These are phyloP conservation scores for Saccharomycopsis javanensis DNA, from an alignment of 805 yeast species.

Conservation along the genomic window DNA sequence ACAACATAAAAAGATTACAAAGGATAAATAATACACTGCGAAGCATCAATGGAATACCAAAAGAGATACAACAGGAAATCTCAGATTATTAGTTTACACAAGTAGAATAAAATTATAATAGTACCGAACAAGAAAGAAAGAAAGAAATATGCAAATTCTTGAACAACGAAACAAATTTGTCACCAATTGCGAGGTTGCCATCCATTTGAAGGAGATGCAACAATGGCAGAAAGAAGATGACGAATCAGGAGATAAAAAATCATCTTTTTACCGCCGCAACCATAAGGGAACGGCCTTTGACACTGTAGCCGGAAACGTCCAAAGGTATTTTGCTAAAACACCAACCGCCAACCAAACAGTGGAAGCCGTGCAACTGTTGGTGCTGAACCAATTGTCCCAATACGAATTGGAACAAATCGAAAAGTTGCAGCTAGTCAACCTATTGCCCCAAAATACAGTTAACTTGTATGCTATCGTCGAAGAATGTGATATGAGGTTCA, in stretches of 20 bases:
- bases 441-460: slow-evolving; percentile 72
- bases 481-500: slow-evolving; percentile 82
- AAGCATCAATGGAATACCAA: no score
- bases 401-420: slow-evolving; percentile 71
- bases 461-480: slow-evolving; percentile 73
- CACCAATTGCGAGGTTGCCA: slow-evolving; percentile 55
- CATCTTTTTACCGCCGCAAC: slow-evolving; percentile 37
- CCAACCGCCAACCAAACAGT: slow-evolving; percentile 24
- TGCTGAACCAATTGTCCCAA: slow-evolving; percentile 24
- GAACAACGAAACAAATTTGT: slow-evolving; percentile 46
- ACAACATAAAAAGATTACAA: no score
- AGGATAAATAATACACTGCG: no score
- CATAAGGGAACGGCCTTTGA: slow-evolving; percentile 24
- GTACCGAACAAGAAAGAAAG: neutral
- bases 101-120: neutral
- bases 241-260: slow-evolving; percentile 24
- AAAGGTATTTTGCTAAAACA: slow-evolving; percentile 32
- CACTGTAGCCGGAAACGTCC: slow-evolving; percentile 26
- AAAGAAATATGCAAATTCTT: slow-evolving; percentile 30
- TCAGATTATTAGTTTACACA: no score
- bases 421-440: slow-evolving; percentile 71
- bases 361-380: slow-evolving; percentile 19
- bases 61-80: no score
- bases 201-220: slow-evolving; percentile 35
- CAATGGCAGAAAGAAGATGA: slow-evolving; percentile 1